Evolutionary conservation across 352 stramenopile genomes (phyloP).

Genomic region (Phytophthora crassamura): DNA sequence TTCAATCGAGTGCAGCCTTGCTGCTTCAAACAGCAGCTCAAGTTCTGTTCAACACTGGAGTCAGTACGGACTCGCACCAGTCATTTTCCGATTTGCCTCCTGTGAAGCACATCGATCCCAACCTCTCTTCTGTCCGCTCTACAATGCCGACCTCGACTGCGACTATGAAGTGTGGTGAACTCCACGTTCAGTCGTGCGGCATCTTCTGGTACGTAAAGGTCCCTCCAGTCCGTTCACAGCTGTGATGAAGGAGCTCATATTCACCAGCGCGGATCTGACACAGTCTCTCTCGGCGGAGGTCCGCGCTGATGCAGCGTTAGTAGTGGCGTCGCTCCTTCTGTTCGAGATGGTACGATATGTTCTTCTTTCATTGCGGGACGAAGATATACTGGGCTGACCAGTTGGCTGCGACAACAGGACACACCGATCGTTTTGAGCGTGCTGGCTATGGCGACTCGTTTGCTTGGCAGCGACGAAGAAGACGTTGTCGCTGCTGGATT

Average conservation of each 20-base stretch:
- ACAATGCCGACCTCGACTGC: neutral
- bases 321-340: constrained; percentile 63
- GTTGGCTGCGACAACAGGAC: constrained; percentile 22
- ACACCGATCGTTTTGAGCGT: constrained; percentile 54
- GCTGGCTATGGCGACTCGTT: constrained; percentile 46
- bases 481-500: constrained; percentile 51
- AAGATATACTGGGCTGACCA: neutral
- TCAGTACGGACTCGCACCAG: no score
- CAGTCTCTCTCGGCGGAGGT: constrained; percentile 49
- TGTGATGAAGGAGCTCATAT: constrained; percentile 41
- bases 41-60: no score
- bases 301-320: constrained; percentile 50
- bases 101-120: no score
- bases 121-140: no score
- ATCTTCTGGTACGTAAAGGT: no score
- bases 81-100: no score
- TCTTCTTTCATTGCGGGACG: neutral
- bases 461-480: constrained; percentile 56
- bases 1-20: no score
- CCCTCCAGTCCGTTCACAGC: no score
- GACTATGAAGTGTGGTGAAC: constrained; percentile 27
- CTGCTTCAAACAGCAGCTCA: no score
- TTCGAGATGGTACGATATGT: constrained; percentile 47
- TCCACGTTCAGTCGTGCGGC: constrained; percentile 28
- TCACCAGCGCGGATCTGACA: constrained; percentile 58